Evolutionary conservation across 2,329 filamentous ascomycete genomes (phyloP), one percentile per base, ranked within the genome.

Genomic region (Chaetomiaceae sp.): DNA sequence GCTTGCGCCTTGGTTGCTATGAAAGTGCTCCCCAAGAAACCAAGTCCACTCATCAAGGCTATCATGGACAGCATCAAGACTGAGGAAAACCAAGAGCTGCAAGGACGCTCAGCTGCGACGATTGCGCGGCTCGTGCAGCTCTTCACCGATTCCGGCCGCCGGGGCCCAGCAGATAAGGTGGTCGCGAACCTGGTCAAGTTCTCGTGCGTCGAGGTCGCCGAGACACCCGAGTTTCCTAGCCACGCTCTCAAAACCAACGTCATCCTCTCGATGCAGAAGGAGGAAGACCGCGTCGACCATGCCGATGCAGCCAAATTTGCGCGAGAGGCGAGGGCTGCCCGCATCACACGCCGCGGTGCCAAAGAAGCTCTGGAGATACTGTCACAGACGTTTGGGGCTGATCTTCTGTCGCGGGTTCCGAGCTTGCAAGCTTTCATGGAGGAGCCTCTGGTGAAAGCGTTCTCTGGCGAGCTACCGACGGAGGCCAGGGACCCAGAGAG

Each of bases 41-140:
- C 92, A 9, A 90, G 89, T 57, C 82, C 86, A 16, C 83, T 96
- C 11, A 99, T 99, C 72, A 96, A 96, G 71, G 89, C 85, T 2
- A 88, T 99, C 70, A 99, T 99, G 94, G 94, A 99, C 68, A 97
- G 92, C 64, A 82, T 99, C 65, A 99, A 97, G 71, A 85, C 84
- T 33, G 95, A 99, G 67, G 94, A 96, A 63, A 97, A 95, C 64
- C 72, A 86, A 25, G 89, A 94, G 60, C 76, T 99, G 1, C 94
- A 99, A 68, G 83, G 82, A 62, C 87, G 92, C 21, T 96, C 92
- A 25, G 89, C 91, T 2, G 82, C 81, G 13, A 91, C 90, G 3
- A 87, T 99, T 48, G 89, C 90, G 5, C 81, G 80, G 34, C 82
- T 97, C 18, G 86, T 99, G n/a, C 85, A 89, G 60, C 78, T 94